Evolutionary conservation across 2,329 filamentous ascomycete genomes (phyloP).

Genomic region (Diaporthe sp.): DNA sequence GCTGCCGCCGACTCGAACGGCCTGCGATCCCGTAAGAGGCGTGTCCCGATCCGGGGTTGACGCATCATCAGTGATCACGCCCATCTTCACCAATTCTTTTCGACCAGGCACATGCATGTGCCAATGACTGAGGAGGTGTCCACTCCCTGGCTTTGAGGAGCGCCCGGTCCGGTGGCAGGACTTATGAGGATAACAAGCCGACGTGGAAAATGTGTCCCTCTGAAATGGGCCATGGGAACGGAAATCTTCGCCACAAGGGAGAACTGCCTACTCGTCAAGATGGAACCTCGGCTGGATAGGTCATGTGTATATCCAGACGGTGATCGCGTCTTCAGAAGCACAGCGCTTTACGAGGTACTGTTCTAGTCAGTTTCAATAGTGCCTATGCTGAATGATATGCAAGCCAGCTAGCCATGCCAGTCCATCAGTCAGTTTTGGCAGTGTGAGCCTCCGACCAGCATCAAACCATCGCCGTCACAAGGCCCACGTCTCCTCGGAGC

Average conservation of each 20-base stretch:
- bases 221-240: neutral
- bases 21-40: neutral
- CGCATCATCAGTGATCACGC: neutral
- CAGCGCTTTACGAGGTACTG: neutral
- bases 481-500: neutral
- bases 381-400: neutral
- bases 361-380: neutral
- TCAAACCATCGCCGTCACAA: neutral
- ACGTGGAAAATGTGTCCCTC: neutral
- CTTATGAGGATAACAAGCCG: neutral
- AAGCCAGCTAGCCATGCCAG: slow-evolving; percentile 2
- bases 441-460: neutral
- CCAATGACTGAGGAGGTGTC: neutral
- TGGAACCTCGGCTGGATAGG: neutral
- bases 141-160: neutral
- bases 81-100: neutral
- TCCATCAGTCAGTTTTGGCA: neutral
- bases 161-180: neutral
- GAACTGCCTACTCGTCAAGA: neutral
- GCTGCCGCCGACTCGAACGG: neutral
- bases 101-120: neutral
- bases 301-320: neutral
- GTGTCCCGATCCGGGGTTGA: no score
- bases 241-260: neutral
- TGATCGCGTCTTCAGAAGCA: neutral